Base-by-base conservation (phyloP, 768 basidiomycete genomes). In the Lactarius indigo region DNA sequence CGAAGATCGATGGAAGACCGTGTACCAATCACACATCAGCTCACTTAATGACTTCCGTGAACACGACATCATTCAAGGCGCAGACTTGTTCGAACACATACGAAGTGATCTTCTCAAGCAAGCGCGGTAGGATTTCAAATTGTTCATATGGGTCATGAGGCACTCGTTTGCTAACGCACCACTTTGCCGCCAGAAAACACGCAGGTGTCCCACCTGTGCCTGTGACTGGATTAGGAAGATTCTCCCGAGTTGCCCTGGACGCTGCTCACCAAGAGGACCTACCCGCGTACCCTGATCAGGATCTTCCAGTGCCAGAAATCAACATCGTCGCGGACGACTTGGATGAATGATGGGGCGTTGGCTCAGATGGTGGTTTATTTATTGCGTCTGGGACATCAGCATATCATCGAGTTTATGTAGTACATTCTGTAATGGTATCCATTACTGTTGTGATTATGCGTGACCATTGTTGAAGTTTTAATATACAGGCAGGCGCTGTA, bases 61-160 rank as follows among this genome's bases (percentile, higher is more conserved):
- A 50, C 47, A 50, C 47, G 23, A 7, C 23, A 23, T 50, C 13
- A 8, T 18, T 4, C 42, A 56, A 15, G 30, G 42, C 26, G 9
- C 20, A 57, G 54, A 20, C 55, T 5, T 44, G 23, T 17, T 66
- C 23, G 26, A 10, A 10, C 56, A 33, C 8, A 59, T 65, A 55
- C 52, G 35, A 9, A 1, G 3, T 26, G 52, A 60, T 7, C 52
- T 60, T 18, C 41, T 65, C 39, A 31, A 44, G 31, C 5, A 10
- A 44, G 59, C 52, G 28, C 59, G 59, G 64, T 65, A 31, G 7
- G 64, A 18, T 39, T 15, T n/a, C 20, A 5, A n/a, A n/a, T n/a
- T n/a, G n/a, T n/a, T n/a, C 28, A 8, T 41, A 37, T 33, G 28
- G 9, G 2, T 35, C 8, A 33, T 13, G 39, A 15, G 15, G 13